Conservation (phyloP, 139 green algal genomes). For the Asterochloris erici region DNA sequence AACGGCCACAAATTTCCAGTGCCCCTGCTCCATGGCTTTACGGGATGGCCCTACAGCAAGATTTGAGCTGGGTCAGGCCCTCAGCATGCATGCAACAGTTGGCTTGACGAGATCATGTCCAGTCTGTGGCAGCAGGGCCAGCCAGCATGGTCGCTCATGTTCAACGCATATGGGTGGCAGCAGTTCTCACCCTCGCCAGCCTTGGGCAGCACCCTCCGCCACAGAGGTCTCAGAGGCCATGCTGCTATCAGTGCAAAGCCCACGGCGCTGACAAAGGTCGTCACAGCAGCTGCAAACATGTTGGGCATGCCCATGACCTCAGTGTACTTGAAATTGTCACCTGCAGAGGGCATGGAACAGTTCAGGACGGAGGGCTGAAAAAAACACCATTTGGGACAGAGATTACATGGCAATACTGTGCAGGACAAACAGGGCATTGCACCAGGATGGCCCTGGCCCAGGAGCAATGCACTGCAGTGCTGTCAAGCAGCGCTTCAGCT, state of each 20-base stretch:
- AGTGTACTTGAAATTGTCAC: constrained; percentile 52
- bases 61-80: background rate
- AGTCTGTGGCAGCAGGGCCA: background rate
- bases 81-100: background rate
- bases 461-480: background rate
- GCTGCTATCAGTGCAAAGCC: constrained; percentile 20
- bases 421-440: background rate
- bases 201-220: constrained; percentile 1
- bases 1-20: background rate
- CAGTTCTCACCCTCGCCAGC: constrained; percentile 3
- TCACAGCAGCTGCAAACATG: constrained; percentile 13
- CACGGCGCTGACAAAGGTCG: constrained; percentile 1
- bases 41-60: background rate
- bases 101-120: background rate
- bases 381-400: background rate
- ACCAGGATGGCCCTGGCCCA: too few species aligned
- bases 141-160: background rate
- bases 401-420: background rate
- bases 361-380: too few species aligned
- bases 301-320: constrained; percentile 35
- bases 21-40: background rate
- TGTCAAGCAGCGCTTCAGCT: background rate
- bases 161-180: background rate
- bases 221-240: constrained; percentile 21
- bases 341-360: constrained; percentile 15